A percentile compares a stretch with the other conserved stretches of the same genome.
Evolutionary conservation across 768 basidiomycete genomes (phyloP).

Genomic region (Rossbeevera mucosa): DNA sequence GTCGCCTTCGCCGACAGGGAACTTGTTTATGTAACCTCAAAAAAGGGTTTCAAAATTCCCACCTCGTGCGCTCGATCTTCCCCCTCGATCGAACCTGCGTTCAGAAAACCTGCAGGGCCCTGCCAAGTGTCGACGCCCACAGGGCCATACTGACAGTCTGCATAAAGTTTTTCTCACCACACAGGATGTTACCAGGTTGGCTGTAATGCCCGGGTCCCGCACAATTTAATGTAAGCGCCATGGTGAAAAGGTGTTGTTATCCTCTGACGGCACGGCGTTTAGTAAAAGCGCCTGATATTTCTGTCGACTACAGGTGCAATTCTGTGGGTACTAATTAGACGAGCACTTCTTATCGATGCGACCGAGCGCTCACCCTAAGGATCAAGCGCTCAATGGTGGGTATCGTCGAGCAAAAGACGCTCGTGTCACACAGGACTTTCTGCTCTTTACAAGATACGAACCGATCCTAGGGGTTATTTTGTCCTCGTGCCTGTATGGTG

Average conservation of each 20-base stretch:
- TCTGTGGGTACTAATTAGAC: background rate
- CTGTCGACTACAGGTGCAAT: background rate
- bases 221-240: background rate
- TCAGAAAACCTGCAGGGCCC: background rate
- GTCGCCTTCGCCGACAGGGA: no score
- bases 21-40: background rate
- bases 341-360: background rate
- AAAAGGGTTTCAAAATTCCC: slow-evolving; percentile 4
- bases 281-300: background rate
- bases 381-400: background rate
- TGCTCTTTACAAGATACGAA: background rate
- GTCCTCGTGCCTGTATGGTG: background rate
- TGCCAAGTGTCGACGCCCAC: background rate
- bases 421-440: background rate
- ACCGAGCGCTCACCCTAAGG: background rate
- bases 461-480: background rate
- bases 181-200: background rate
- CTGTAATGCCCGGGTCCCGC: background rate
- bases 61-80: background rate
- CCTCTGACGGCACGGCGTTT: background rate
- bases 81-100: background rate
- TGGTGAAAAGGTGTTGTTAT: background rate
- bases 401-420: background rate
- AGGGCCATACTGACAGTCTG: background rate
- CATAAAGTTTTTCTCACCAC: slow-evolving; percentile 4